Base-by-base conservation (phyloP, 805 yeast species). In the Tetrapisispora nanseiensis region DNA sequence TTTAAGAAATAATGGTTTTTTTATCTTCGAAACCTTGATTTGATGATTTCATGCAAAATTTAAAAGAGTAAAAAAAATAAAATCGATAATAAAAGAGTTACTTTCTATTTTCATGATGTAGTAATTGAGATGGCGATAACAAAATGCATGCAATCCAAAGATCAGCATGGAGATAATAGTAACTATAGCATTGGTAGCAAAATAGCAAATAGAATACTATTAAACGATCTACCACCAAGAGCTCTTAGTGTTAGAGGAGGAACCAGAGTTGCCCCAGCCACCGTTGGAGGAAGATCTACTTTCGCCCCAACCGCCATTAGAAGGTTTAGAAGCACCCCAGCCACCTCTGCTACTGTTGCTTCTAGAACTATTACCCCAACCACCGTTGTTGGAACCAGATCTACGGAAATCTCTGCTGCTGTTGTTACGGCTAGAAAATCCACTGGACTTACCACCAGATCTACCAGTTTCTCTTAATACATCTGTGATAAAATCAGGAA, bases 401-500 rank as follows among this genome's bases (percentile, higher is more conserved):
- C 71, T 71, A 64, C 80, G 74, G 71, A 63, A 71, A 59, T 75
- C 80, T 52, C 77, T 71, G 50, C 62, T 66, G 47, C 61, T 63
- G 47, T 50, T 56, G 50, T 56, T 48, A 48, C 71, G 66, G 50
- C 66, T 60, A 44, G 71, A 67, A 39, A 61, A 62, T 41, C 71
- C 65, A 44, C 76, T 69, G 44, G 70, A 57, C 42, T 78, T 70
- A 51, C 80, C n/a, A n/a, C n/a, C 69, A 48, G 79, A 69, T 55
- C 70, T 69, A 39, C 78, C 65, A 44, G 75, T 66, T 71, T 87
- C 97, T 71, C 94, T 82, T 46, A 84, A 72, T 52, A 87, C 78
- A 49, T 80, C 76, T 52, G 73, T 76, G 66, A 92, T 75, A 74
- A 92, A 92, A 47, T 75, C 76, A 51, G 99, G 99, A 51, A 89